Conservation (phyloP, 495 filamentous ascomycete genomes). For the Rhypophila decipiens region DNA sequence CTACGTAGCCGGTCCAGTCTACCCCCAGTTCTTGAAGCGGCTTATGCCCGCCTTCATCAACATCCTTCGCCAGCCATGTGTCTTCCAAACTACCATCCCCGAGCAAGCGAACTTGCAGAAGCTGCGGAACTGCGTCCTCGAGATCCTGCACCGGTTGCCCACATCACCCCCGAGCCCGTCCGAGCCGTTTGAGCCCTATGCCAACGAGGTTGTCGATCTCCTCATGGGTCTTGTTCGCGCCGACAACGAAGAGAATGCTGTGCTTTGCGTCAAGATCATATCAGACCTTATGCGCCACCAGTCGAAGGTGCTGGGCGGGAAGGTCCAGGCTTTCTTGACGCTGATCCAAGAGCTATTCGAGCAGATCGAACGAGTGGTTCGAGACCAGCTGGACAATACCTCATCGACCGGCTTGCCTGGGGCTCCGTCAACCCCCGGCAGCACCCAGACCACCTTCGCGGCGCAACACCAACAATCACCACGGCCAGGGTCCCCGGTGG, state of each 20-base stretch:
- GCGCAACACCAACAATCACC: constrained; percentile 63
- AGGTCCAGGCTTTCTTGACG: constrained; percentile 83
- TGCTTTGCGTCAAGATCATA: constrained; percentile 94
- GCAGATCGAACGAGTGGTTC: constrained; percentile 85
- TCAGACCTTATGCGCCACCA: constrained; percentile 95
- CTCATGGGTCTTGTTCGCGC: constrained; percentile 79
- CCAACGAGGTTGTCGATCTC: constrained; percentile 76
- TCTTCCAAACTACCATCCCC: constrained; percentile 79
- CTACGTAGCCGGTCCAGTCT: constrained; percentile 49
- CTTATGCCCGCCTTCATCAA: constrained; percentile 85
- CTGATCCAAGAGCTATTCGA: constrained; percentile 95
- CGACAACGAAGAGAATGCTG: constrained; percentile 98
- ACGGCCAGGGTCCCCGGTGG: constrained; percentile 80
- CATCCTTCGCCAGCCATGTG: constrained; percentile 78
- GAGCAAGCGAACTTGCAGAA: constrained; percentile 74
- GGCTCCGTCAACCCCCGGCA: constrained; percentile 69
- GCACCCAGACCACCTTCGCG: constrained; percentile 56
- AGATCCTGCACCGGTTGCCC: constrained; percentile 89
- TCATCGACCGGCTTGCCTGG: constrained; percentile 49
- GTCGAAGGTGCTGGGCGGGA: constrained; percentile 66
- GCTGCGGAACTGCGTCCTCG: constrained; percentile 83
- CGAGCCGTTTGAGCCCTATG: constrained; percentile 80
- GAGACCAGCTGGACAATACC: constrained; percentile 84
- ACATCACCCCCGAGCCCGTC: constrained; percentile 52
- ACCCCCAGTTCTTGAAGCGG: constrained; percentile 72